These are phyloP conservation scores for Pythium oligandrum DNA, from an alignment of 352 stramenopile genomes.

Conservation along the genomic window DNA sequence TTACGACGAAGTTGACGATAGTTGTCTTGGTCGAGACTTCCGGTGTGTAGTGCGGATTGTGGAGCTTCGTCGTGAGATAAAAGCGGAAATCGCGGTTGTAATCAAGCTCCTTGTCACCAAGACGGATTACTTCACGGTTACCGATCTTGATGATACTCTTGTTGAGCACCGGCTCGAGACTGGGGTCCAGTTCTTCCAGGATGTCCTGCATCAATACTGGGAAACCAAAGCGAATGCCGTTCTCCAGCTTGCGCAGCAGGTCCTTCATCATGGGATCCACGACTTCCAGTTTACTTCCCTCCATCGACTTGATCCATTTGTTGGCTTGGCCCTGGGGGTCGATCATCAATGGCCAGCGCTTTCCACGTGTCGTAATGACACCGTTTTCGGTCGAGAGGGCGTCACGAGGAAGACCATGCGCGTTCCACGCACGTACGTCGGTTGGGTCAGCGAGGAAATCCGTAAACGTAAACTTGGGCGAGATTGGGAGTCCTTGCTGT, in stretches of 20 bases:
- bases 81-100: constrained; percentile 94
- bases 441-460: constrained; percentile 92
- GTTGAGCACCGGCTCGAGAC: constrained; percentile 90
- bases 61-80: constrained; percentile 96
- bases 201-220: constrained; percentile 95
- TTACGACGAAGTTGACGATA: constrained; percentile 97
- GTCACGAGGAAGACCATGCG: constrained; percentile 90
- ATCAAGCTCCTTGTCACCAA: constrained; percentile 95
- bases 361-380: constrained; percentile 92
- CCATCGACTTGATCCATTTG: constrained; percentile 96
- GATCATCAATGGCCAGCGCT: constrained; percentile 97
- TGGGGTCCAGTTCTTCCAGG: constrained; percentile 94
- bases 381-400: constrained; percentile 94
- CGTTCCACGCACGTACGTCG: constrained; percentile 94
- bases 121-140: constrained; percentile 89
- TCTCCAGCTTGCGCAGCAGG: constrained; percentile 91
- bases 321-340: constrained; percentile 95
- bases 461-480: constrained; percentile 88
- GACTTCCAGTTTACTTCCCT: constrained; percentile 84
- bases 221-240: constrained; percentile 91
- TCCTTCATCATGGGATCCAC: constrained; percentile 96
- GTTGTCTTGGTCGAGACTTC: constrained; percentile 95
- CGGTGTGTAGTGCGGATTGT: constrained; percentile 95
- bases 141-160: constrained; percentile 95
- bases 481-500: constrained; percentile 81